phyloP scores from a whole-genome alignment of 1,139 yeast genomes.

The Kodamaea arcana region DNA sequence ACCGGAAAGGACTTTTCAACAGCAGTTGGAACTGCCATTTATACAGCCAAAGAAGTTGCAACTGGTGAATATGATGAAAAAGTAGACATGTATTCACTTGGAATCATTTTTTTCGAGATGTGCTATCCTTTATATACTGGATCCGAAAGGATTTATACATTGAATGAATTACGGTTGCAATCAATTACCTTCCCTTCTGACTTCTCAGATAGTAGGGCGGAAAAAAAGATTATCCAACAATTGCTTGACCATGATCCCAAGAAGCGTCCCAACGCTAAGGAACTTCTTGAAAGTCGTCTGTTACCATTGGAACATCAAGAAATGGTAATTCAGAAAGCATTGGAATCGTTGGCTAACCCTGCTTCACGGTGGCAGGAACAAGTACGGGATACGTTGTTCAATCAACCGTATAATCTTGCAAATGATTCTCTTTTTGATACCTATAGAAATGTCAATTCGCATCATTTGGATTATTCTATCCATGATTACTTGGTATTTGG shows the following conservation, averaged over 20 bases:
- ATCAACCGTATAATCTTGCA: slow-evolving; percentile 79
- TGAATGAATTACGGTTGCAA: slow-evolving; percentile 58
- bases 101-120: slow-evolving; percentile 95
- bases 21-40: slow-evolving; percentile 88
- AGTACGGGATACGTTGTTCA: slow-evolving; percentile 78
- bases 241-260: slow-evolving; percentile 74
- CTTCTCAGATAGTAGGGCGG: slow-evolving; percentile 53
- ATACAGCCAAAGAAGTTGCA: slow-evolving; percentile 87
- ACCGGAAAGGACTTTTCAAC: slow-evolving; percentile 78
- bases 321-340: slow-evolving; percentile 80
- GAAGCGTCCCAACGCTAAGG: slow-evolving; percentile 73
- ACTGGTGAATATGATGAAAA: slow-evolving; percentile 81
- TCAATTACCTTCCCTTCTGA: slow-evolving; percentile 63
- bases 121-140: slow-evolving; percentile 76
- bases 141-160: slow-evolving; percentile 81
- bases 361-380: slow-evolving; percentile 94
- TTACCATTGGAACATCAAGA: slow-evolving; percentile 89
- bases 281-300: slow-evolving; percentile 71
- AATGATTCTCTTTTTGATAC: slow-evolving; percentile 78
- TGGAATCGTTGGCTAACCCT: slow-evolving; percentile 80
- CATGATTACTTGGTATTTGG: slow-evolving; percentile 43
- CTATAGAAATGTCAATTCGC: slow-evolving; percentile 19
- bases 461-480: slow-evolving; percentile 18
- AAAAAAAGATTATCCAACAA: slow-evolving; percentile 59
- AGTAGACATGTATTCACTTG: slow-evolving; percentile 93